Evolutionary conservation across 2,329 filamentous ascomycete species (phyloP), one percentile per base, ranked within the genome.

Genomic region (Beauveria sp.): DNA sequence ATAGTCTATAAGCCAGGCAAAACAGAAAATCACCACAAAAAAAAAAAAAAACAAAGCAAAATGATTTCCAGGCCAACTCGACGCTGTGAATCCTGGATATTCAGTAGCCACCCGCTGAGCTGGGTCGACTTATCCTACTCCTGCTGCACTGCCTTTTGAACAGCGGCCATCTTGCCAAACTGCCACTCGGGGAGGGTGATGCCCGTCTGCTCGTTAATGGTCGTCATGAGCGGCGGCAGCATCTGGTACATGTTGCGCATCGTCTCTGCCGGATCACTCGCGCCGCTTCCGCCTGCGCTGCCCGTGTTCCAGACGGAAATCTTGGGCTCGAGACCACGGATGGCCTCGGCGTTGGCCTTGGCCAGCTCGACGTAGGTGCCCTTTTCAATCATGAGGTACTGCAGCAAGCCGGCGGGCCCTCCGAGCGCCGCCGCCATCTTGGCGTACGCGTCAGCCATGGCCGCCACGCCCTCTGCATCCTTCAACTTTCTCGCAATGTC

Each of bases 251-350:
- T 81, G 67, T 93, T 93, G 66, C 90, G 81, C 75, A 95, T 87
- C 1, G 71, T 67, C 18, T 52, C 50, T 8, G 50, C 30, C 8
- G 30, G 5, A 45, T 74, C 70, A 4, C 88, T 81, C 62, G 90
- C 86, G 60, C 82, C 77, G 51, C 73, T 71, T 47, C 74, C 72
- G 28, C 73, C 75, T 47, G 70, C 76, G 54, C 75, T 72, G 49
- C 89, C 89, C 9, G 91, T 96, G 71, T 91, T 95, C 91, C 91
- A 96, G 28, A 93, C 86, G 64, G 87, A 92, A 77, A 96, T 95
- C 86, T 96, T 96, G 66, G 91, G 91, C 72, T 92, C 84, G 66
- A 96, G 76, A 28, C 91, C 91, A 57, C 84, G 80, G 70, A 96
- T 84, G 38, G 90, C 91, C 38, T 80, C 72, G 52, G 88, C 90